These are phyloP conservation scores for Rutstroemia sp. DNA, from an alignment of 2,329 filamentous ascomycete species.

Conservation along the genomic window DNA sequence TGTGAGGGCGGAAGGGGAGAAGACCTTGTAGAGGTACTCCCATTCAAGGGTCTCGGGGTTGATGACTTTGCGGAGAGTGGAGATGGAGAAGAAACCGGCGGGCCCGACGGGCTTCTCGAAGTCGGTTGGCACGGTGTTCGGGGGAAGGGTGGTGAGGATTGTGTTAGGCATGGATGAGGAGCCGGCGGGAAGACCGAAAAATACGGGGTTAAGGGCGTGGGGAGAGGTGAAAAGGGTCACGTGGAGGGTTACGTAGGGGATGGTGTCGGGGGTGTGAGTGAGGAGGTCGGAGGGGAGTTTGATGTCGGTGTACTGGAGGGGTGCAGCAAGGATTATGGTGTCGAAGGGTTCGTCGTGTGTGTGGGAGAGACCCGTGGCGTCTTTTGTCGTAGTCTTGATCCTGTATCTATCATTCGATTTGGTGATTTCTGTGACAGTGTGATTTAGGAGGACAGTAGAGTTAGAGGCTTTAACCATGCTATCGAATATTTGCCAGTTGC, in stretches of 20 bases:
- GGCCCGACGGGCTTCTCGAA: constrained; percentile 57
- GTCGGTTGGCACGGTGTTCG: constrained; percentile 36
- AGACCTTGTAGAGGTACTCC: constrained; percentile 60
- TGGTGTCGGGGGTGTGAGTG: constrained; percentile 60
- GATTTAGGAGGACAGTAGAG: constrained; percentile 57
- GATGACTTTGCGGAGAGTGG: constrained; percentile 55
- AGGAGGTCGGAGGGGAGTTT: constrained; percentile 56
- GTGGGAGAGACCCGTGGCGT: constrained; percentile 5
- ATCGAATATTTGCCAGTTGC: constrained; percentile 94
- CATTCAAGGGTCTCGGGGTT: constrained; percentile 49
- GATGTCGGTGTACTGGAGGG: constrained; percentile 74
- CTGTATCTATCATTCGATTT: constrained; percentile 40
- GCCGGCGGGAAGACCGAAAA: constrained; percentile 57
- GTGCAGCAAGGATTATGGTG: constrained; percentile 73
- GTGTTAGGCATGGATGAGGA: constrained; percentile 58
- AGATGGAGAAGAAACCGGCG: constrained; percentile 80
- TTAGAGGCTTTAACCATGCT: constrained; percentile 63
- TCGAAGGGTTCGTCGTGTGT: constrained; percentile 49
- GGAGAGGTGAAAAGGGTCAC: constrained; percentile 85
- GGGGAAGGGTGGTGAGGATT: constrained; percentile 74
- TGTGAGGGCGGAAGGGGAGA: constrained; percentile 48
- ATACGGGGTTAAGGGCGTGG: constrained; percentile 59
- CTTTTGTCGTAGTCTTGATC: constrained; percentile 29
- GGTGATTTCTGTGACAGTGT: constrained; percentile 55
- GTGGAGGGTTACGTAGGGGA: constrained; percentile 82